phyloP scores from a whole-genome alignment of 1,139 yeast genomes.

The Geotrichum bryndzae region DNA sequence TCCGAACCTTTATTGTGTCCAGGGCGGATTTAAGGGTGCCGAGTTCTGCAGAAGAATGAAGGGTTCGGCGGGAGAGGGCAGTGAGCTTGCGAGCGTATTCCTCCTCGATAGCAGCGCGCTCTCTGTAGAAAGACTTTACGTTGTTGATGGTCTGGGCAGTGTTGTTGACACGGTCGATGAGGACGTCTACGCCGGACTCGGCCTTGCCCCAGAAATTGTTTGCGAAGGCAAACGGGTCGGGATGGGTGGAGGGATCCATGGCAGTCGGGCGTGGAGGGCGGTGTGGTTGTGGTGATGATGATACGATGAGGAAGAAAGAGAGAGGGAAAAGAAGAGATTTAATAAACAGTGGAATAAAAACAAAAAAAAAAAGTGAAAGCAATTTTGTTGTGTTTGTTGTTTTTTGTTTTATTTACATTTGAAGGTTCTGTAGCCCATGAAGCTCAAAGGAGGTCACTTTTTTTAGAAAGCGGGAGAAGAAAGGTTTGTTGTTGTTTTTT shows the following conservation, averaged over 20 bases:
- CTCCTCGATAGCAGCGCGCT: slow-evolving; percentile 55
- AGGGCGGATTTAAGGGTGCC: slow-evolving; percentile 55
- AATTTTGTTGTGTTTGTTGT: neutral
- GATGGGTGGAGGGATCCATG: slow-evolving; percentile 14
- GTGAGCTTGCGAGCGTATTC: slow-evolving; percentile 51
- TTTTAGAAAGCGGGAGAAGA: neutral
- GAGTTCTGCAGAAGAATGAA: slow-evolving; percentile 45
- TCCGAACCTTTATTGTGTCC: slow-evolving; percentile 53
- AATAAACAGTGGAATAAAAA: neutral
- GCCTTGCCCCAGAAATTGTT: slow-evolving; percentile 51
- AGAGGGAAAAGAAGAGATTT: neutral
- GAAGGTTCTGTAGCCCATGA: neutral
- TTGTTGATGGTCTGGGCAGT: slow-evolving; percentile 43
- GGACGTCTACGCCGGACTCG: slow-evolving; percentile 45
- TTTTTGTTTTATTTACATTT: neutral
- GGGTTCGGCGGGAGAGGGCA: slow-evolving; percentile 43
- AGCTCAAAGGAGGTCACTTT: neutral
- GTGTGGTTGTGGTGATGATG: neutral
- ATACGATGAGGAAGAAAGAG: neutral
- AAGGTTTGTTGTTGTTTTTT: neutral
- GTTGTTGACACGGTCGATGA: slow-evolving; percentile 46
- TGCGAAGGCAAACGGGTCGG: slow-evolving; percentile 36
- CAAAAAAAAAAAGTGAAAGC: neutral
- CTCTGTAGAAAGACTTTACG: slow-evolving; percentile 39
- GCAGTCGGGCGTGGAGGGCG: neutral